Evolutionary conservation across 257 asterid species (phyloP).

Genomic region (Solanum piurae): DNA sequence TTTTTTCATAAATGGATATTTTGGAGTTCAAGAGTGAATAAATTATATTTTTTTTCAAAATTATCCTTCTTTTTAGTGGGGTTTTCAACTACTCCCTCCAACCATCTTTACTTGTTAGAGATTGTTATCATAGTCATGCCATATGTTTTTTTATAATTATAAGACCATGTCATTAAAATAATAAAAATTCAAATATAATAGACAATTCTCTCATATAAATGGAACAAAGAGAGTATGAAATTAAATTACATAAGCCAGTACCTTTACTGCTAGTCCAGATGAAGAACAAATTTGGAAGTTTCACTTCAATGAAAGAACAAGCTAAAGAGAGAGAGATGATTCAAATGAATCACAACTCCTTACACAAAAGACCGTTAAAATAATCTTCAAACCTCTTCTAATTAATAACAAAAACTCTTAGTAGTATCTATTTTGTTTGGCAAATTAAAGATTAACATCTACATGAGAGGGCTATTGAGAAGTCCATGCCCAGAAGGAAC

Average conservation of each 20-base stretch:
- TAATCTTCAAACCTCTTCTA: background rate
- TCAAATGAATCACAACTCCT: background rate
- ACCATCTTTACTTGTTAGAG: too few relatives aligned
- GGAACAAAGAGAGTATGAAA: background rate
- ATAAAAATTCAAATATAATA: background rate
- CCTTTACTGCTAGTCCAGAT: background rate
- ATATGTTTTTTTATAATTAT: background rate
- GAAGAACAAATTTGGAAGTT: background rate
- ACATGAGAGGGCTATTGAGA: constrained; percentile 70
- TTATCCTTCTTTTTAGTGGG: too few relatives aligned
- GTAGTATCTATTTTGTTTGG: background rate
- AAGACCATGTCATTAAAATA: background rate
- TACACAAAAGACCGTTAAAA: background rate
- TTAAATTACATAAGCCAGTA: background rate
- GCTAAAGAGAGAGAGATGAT: background rate
- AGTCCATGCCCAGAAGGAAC: constrained; percentile 74
- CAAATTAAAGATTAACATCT: background rate
- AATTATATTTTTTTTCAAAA: too few relatives aligned
- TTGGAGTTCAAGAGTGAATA: too few relatives aligned
- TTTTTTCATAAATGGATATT: too few relatives aligned
- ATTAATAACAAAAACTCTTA: background rate
- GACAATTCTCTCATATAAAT: background rate
- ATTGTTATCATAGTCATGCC: too few relatives aligned
- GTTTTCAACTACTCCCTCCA: too few relatives aligned
- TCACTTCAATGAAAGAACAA: background rate